Evolutionary conservation across 2,329 filamentous ascomycete genomes (phyloP), one percentile per base, ranked within the genome.

Genomic region (Cladosporium sp.): DNA sequence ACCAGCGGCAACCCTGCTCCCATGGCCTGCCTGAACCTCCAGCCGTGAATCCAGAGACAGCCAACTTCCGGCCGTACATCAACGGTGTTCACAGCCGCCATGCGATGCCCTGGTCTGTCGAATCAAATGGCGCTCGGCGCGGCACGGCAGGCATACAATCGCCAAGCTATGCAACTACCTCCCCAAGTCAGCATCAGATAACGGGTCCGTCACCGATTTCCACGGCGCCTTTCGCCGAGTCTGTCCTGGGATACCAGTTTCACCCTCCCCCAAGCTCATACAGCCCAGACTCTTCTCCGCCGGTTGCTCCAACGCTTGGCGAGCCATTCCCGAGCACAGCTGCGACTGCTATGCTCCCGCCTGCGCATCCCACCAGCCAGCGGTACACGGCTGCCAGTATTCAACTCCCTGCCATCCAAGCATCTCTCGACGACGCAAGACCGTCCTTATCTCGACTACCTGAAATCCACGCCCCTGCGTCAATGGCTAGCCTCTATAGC

Each of bases 161-260:
- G 7, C 34, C 42, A 34, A 20, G 11, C 25, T 50, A 55, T 40
- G 6, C 42, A 22, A 38, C 25, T 37, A 28, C 28, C 19, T 50
- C 45, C 25, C 39, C 52, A 3, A 49, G 36, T 39, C 51, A 59
- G 17, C 58, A 59, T 7, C 42, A 55, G 20, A 36, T 22, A 14
- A 37, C 43, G 15, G n/a, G 12, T 12, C 2, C 17, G 7, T 12
- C 39, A 12, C 34, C 42, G n/a, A 12, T 36, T 2, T 51, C 42
- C 1, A 51, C 52, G 22, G 28, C 51, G 20, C 7, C 52, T 30
- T 6, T 62, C 51, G 42, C 59, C 54, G 58, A 64, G 17, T 59
- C 67, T n/a, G 54, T 58, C 14, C 60, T 68, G 25, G 67, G 67
- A 42, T 70, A 70, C 49, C 67, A 68, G 40, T 68, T 70, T 63